phyloP scores from a whole-genome alignment of 2,329 filamentous ascomycete genomes.

The Aspergillus nomiae region DNA sequence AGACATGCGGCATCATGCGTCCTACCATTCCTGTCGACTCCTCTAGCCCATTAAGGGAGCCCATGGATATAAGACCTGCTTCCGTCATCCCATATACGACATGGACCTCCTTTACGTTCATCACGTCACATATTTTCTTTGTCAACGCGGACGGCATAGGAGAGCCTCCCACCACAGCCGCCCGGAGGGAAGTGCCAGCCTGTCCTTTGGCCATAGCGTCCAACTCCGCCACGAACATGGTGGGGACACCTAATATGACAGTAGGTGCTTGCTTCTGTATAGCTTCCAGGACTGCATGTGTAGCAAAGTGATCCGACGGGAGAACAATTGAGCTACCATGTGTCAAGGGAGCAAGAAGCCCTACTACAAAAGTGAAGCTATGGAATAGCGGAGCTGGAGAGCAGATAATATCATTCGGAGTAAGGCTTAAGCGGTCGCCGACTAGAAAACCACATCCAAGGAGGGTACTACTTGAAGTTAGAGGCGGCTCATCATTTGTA shows the following conservation, averaged over 20 bases:
- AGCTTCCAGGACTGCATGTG: constrained; percentile 60
- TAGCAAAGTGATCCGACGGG: constrained; percentile 66
- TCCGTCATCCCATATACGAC: too few relatives aligned
- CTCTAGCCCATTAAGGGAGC: too few relatives aligned
- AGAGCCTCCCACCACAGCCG: too few relatives aligned
- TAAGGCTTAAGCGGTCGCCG: constrained; percentile 68
- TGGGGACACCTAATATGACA: constrained; percentile 71
- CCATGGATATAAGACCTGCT: too few relatives aligned
- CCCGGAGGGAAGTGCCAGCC: too few relatives aligned
- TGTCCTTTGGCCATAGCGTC: too few relatives aligned
- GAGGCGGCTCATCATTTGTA: rapidly evolving
- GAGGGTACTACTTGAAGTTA: constrained; percentile 15
- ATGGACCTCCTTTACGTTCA: too few relatives aligned
- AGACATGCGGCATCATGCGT: too few relatives aligned
- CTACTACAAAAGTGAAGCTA: constrained; percentile 37
- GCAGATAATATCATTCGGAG: constrained; percentile 65
- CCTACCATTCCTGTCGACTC: too few relatives aligned
- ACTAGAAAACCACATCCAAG: constrained; percentile 83
- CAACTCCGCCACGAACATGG: too few relatives aligned
- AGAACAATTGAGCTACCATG: constrained; percentile 66
- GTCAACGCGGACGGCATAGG: too few relatives aligned
- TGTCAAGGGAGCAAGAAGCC: constrained; percentile 44
- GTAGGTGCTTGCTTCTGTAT: constrained; percentile 65
- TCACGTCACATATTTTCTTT: too few relatives aligned
- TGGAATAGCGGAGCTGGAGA: constrained; percentile 73